Conservation (phyloP, 768 basidiomycete species). For the Russula foetens region DNA sequence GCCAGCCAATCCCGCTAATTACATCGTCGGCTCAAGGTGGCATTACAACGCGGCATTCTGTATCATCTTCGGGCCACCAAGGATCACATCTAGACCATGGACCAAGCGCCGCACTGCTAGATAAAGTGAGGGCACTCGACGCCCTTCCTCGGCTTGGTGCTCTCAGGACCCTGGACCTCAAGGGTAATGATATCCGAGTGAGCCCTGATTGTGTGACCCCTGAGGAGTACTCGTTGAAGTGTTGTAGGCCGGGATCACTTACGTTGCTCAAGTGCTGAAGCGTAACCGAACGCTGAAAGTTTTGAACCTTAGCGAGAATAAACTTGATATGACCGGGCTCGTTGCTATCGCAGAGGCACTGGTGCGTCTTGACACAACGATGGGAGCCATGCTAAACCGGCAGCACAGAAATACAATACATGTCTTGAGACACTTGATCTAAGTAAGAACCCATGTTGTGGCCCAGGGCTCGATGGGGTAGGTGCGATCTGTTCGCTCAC, state of each 20-base stretch:
- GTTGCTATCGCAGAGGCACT: constrained; percentile 81
- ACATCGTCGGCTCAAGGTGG: constrained; percentile 46
- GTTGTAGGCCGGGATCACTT: constrained; percentile 63
- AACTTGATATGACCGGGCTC: constrained; percentile 76
- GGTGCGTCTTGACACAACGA: constrained; percentile 37
- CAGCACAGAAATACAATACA: constrained; percentile 84
- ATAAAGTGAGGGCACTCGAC: constrained; percentile 87
- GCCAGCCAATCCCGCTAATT: constrained; percentile 60
- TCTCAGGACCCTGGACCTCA: constrained; percentile 82
- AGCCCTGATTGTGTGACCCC: constrained; percentile 26
- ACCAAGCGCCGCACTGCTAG: constrained; percentile 71
- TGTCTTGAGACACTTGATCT: constrained; percentile 91
- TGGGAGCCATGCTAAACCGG: not conserved
- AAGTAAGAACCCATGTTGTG: constrained; percentile 88
- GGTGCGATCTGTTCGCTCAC: constrained; percentile 24
- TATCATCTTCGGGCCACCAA: constrained; percentile 19
- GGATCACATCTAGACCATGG: constrained; percentile 28
- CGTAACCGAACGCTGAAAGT: constrained; percentile 93
- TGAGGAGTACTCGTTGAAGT: not conserved
- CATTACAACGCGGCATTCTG: constrained; percentile 38
- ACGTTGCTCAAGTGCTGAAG: constrained; percentile 92
- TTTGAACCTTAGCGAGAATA: constrained; percentile 91
- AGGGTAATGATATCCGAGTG: constrained; percentile 87
- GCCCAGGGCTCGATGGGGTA: constrained; percentile 86
- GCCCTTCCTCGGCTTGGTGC: constrained; percentile 78